Base-by-base conservation (phyloP, 2,329 filamentous ascomycete genomes). In the Cercospora beticola region DNA sequence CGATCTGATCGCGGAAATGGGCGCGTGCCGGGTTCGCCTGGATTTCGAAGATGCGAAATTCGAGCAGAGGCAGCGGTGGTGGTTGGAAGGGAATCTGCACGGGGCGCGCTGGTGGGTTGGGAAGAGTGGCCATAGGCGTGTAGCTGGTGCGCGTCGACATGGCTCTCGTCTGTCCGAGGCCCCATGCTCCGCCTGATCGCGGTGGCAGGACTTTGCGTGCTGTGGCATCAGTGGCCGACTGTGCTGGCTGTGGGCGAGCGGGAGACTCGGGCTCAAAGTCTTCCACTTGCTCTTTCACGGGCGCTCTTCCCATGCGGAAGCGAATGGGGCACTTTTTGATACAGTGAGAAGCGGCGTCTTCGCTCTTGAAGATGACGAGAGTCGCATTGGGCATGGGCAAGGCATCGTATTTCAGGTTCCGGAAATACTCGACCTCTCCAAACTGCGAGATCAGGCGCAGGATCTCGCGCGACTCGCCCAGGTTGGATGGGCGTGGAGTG, bases 381-480 rank as follows among this genome's bases (percentile, higher is more conserved):
- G 80, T 79, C 8, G 80, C 74, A 67, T 83, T 83, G 56, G 81
- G 81, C 6, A 75, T 78, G 1, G 74, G 62, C 49, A 81, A 74
- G 62, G 79, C 77, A 65, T 85, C 83, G 73, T 84, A 83, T 78
- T 83, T 79, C 52, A 85, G 78, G 71, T 79, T 80, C 71, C 81
- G 81, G 77, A 80, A 86, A 71, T 81, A 81, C 70, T 80, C 80
- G 56, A 86, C 78, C 62, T 84, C 82, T 46, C 84, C 84, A 70
- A 83, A 86, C 63, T 80, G 78, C 69, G 83, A 81, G 64, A 85
- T 75, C 63, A 85, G 75, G 43, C 81, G 80, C 52, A 84, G 75
- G 49, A 86, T 80, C 71, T 84, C 81, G 57, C 83, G 80, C 65
- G 82, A 84, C 66, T 86, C 83, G n/a, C 79, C 79, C 28, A 86